Conservation (phyloP, 495 filamentous ascomycete species). For the Aspergillus homomorphus region DNA sequence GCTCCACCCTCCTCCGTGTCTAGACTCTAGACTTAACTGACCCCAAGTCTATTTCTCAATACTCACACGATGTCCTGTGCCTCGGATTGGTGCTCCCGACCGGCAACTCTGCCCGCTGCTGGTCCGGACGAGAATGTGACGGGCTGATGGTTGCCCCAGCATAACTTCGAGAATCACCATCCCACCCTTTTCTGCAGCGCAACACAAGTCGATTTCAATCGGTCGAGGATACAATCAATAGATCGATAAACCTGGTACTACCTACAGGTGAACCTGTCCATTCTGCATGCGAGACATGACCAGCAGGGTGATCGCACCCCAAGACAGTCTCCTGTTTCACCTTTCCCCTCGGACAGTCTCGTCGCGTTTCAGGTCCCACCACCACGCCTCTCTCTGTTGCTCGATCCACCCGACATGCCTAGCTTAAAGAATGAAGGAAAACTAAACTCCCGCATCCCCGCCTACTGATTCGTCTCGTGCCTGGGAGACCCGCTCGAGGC, state of each 20-base stretch:
- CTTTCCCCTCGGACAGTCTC: slow-evolving; percentile 9
- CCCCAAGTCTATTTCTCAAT: not conserved
- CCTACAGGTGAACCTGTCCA: not conserved
- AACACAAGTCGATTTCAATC: not conserved
- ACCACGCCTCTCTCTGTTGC: slow-evolving; percentile 10
- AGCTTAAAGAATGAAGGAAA: slow-evolving; percentile 12
- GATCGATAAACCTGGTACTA: not conserved
- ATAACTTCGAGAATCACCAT: not conserved
- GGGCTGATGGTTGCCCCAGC: slow-evolving; percentile 13
- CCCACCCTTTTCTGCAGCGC: not conserved
- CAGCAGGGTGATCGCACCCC: not conserved
- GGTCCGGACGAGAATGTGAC: slow-evolving; percentile 1
- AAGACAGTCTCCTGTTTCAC: slow-evolving; percentile 19
- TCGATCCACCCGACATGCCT: slow-evolving; percentile 16
- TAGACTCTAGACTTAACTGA: not conserved
- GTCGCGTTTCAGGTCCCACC: slow-evolving; percentile 19
- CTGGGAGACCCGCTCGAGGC: not conserved
- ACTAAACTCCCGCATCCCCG: not conserved
- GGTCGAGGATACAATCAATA: not conserved
- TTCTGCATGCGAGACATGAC: not conserved
- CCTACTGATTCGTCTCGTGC: slow-evolving; percentile 9
- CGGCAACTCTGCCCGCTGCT: slow-evolving; percentile 14
- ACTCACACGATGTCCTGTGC: not conserved
- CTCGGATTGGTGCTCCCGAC: slow-evolving; percentile 12
- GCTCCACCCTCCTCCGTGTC: not conserved